These are phyloP conservation scores for Eucalyptus lansdowneana DNA, from an alignment of 345 rosid genomes.

Conservation along the genomic window DNA sequence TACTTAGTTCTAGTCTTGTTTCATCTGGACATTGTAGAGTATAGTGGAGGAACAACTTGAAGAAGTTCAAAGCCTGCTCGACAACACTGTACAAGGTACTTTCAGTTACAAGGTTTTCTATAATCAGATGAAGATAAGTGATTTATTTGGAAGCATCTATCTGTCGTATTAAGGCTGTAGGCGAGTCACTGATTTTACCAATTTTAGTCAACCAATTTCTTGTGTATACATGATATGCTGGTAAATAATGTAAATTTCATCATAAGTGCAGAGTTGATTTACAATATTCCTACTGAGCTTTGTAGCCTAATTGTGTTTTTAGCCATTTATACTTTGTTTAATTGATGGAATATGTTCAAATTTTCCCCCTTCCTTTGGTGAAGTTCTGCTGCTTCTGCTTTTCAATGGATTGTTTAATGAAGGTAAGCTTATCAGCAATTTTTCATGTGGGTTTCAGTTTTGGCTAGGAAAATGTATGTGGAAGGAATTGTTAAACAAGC, in stretches of 20 bases:
- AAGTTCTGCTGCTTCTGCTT: neutral
- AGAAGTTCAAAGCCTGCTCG: constrained; percentile 68
- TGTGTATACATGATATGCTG: neutral
- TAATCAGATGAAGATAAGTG: neutral
- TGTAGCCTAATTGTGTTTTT: neutral
- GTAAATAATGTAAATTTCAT: neutral
- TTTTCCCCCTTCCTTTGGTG: neutral
- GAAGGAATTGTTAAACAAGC: constrained; percentile 86
- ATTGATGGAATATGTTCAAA: neutral
- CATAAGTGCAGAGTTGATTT: neutral
- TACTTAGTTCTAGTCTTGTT: constrained; percentile 1
- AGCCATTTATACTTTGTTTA: neutral
- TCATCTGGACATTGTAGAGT: constrained; percentile 32
- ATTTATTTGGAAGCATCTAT: neutral
- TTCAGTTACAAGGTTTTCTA: neutral
- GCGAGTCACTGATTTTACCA: neutral
- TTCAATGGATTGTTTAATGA: neutral
- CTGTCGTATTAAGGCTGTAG: neutral
- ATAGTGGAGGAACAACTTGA: constrained; percentile 37
- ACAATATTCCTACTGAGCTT: neutral
- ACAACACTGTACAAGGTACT: constrained; percentile 80
- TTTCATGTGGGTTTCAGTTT: constrained; percentile 36
- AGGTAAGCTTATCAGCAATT: neutral
- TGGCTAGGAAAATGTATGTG: constrained; percentile 66
- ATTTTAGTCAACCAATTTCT: neutral